These are phyloP conservation scores for Ricinus communis DNA, from an alignment of 345 rosid species.

Conservation along the genomic window DNA sequence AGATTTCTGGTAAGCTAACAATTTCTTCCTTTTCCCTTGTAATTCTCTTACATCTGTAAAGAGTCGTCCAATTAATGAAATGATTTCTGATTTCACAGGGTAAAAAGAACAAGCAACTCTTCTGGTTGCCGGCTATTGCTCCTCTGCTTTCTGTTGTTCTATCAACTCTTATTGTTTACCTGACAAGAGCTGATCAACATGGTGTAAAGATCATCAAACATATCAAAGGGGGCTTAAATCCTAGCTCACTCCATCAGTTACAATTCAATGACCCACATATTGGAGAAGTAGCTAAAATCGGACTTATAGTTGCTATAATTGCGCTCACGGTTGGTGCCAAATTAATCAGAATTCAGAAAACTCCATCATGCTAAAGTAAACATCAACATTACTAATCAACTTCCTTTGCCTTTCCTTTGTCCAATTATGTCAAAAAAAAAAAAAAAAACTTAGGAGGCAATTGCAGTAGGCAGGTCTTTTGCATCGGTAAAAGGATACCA, in stretches of 20 bases:
- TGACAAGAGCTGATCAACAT: conserved; percentile 79
- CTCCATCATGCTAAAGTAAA: too few relatives aligned
- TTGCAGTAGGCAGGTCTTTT: conserved; percentile 83
- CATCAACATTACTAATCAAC: not conserved
- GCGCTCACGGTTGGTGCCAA: conserved; percentile 64
- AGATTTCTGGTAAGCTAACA: conserved; percentile 58
- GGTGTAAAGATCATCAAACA: conserved; percentile 80
- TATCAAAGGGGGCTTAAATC: conserved; percentile 77
- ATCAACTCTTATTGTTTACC: conserved; percentile 68
- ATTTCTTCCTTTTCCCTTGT: not conserved
- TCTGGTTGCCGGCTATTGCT: conserved; percentile 88
- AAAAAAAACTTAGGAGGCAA: conserved; percentile 66
- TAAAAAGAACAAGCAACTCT: conserved; percentile 63
- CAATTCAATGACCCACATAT: conserved; percentile 55
- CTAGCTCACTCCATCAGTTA: conserved; percentile 60
- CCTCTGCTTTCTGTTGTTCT: conserved; percentile 67
- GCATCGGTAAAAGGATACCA: conserved; percentile 78
- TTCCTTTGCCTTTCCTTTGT: not conserved
- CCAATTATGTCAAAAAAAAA: not conserved
- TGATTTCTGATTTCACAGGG: conserved; percentile 40
- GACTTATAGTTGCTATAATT: conserved; percentile 56
- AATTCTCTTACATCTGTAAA: not conserved
- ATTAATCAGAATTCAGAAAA: too few relatives aligned
- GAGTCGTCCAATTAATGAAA: not conserved
- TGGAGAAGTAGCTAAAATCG: conserved; percentile 67